These are phyloP conservation scores for Alternaria conjuncta DNA, from an alignment of 2,329 filamentous ascomycete species.

Conservation along the genomic window DNA sequence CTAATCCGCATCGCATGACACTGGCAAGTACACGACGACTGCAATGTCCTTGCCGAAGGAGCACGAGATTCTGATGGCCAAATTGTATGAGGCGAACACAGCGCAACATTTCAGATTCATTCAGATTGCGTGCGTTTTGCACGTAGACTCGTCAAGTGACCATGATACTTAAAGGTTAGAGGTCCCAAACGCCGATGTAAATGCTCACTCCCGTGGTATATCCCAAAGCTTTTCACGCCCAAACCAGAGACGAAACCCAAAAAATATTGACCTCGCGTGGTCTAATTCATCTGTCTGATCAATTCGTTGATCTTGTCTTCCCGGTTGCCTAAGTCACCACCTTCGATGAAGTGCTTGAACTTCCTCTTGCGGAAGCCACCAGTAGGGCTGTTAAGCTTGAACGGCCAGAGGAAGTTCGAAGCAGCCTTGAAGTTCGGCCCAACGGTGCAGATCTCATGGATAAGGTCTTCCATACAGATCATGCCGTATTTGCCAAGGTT, in stretches of 20 bases:
- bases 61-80: background rate
- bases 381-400: slow-evolving; percentile 98
- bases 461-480: slow-evolving; percentile 98
- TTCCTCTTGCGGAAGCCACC: slow-evolving; percentile 96
- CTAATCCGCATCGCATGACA: background rate
- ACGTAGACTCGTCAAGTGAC: slow-evolving; percentile 21
- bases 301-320: slow-evolving; percentile 98
- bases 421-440: slow-evolving; percentile 99
- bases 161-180: slow-evolving; percentile 12
- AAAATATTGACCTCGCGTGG: background rate
- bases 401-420: slow-evolving; percentile 99
- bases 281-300: slow-evolving; percentile 98
- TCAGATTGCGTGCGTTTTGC: slow-evolving; percentile 14
- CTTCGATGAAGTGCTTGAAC: slow-evolving; percentile 99
- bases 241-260: slow-evolving; percentile 10
- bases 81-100: background rate
- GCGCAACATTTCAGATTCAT: slow-evolving; percentile 6
- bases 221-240: slow-evolving; percentile 21
- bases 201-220: slow-evolving; percentile 30
- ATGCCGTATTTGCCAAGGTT: slow-evolving; percentile 96
- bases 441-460: slow-evolving; percentile 97
- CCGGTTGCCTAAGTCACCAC: slow-evolving; percentile 97
- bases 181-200: slow-evolving; percentile 27
- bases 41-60: background rate
- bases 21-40: background rate